Evolutionary conservation across 2,329 filamentous ascomycete species (phyloP).

Genomic region (Aspergillus niger): DNA sequence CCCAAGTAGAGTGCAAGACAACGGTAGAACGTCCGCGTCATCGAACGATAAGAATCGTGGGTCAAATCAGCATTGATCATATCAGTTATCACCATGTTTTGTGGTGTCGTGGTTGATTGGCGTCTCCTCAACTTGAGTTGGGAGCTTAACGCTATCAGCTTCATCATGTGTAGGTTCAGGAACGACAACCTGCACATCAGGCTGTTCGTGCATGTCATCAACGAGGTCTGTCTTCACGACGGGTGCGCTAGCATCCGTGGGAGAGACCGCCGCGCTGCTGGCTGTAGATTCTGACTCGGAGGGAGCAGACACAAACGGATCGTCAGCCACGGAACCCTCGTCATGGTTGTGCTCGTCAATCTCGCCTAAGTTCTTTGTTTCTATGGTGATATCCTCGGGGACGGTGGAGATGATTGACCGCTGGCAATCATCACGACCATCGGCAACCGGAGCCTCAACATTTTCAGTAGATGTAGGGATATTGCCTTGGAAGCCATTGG

Average conservation of each 20-base stretch:
- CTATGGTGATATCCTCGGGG: slow-evolving; percentile 3
- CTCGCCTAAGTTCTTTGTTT: slow-evolving; percentile 9
- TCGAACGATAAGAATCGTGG: not conserved
- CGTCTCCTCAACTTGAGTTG: slow-evolving; percentile 9
- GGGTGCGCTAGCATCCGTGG: slow-evolving; percentile 2
- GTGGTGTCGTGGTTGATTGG: slow-evolving; percentile 3
- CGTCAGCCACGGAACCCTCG: slow-evolving; percentile 11
- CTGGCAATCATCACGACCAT: slow-evolving; percentile 10
- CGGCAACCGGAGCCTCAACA: not conserved
- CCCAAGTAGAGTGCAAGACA: not conserved
- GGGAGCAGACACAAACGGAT: slow-evolving; percentile 17
- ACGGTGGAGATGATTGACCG: slow-evolving; percentile 2
- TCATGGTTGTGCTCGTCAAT: slow-evolving; percentile 6
- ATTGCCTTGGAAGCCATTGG: slow-evolving; percentile 13
- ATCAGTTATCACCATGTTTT: slow-evolving; percentile 1
- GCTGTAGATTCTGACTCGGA: slow-evolving; percentile 11
- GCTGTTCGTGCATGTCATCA: slow-evolving; percentile 10
- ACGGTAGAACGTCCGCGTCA: not conserved
- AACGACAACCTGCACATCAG: not conserved
- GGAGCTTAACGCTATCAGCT: not conserved
- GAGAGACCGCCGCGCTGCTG: slow-evolving; percentile 14
- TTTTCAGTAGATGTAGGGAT: not conserved
- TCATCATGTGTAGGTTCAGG: not conserved
- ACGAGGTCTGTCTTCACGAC: slow-evolving; percentile 1
- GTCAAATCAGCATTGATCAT: slow-evolving; percentile 2